Base-by-base conservation (phyloP, 1,139 yeast genomes). In the Pichia sp. region DNA sequence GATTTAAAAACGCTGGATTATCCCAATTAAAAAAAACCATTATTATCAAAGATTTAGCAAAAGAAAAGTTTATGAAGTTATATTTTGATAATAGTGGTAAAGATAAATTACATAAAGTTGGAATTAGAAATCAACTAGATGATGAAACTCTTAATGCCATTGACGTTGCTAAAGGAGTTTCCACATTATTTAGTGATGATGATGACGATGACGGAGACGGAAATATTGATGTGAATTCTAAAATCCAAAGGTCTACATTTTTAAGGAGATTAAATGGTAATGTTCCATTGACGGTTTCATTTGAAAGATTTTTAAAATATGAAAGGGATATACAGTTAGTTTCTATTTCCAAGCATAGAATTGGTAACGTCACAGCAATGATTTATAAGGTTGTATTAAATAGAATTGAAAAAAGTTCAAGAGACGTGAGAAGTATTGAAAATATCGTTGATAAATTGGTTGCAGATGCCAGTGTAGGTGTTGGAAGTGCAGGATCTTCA, bases 341-440 rank as follows among this genome's bases (percentile, higher is more conserved):
- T 1, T 76, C 76, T 35, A 71, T 85, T 42, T 86, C 83, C 22
- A 71, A 72, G 35, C 80, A 83, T 40, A 73, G 90, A 48, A 66
- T 89, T 39, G 98, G 98, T 6, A 64, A 72, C 11, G 64, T 83
- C 3, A 71, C 94, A 0, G 74, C 95, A 0, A 67, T 71, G 42
- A 73, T 94, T 7, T 92, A 84, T 59, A 70, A 73, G 43, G 65
- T 73, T 8, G 78, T 82, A 6, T 70, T 92, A 50, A 58, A 66
- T 37, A 60, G 74, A 35, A 69, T 85, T 30, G 96, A 89, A 60
- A 71, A 69, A 46, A 65, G 68, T 40, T 69, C 82, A 6, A 78
- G 82, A 10, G 62, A 61, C 25, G 63, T 69, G 8, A 49, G 58
- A 7, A 59, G 65, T 45, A 42, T 45, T 27, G 58, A 52, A 25